Conservation (phyloP, 169 alveolate genomes). For the Plasmodium chabaudi region DNA sequence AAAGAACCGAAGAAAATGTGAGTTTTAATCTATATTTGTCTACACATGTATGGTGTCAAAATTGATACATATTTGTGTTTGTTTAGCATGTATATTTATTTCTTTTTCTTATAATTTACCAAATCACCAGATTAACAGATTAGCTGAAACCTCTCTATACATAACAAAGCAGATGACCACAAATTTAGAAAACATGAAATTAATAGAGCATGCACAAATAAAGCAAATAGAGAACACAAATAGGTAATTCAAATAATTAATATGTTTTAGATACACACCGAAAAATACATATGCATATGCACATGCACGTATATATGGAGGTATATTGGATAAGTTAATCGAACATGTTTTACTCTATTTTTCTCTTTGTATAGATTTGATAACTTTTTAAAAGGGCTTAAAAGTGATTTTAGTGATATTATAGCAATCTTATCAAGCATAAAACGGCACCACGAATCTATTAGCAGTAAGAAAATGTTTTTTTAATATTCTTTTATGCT, state of each 20-base stretch:
- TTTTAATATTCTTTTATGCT: not conserved
- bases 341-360: constrained; percentile 7
- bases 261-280: not conserved
- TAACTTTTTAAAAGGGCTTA: constrained; percentile 54
- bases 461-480: constrained; percentile 48
- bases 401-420: constrained; percentile 57
- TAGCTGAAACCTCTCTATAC: constrained; percentile 56
- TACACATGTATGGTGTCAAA: no score
- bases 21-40: not conserved
- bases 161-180: constrained; percentile 75
- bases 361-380: constrained; percentile 52
- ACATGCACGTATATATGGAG: not conserved
- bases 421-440: constrained; percentile 62
- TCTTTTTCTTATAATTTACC: not conserved
- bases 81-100: not conserved
- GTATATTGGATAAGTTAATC: not conserved
- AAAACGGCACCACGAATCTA: constrained; percentile 67
- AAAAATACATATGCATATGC: not conserved
- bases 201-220: constrained; percentile 72
- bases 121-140: constrained; percentile 41
- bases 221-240: constrained; percentile 76
- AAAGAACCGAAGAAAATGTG: constrained; percentile 84
- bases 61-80: not conserved
- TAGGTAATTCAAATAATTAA: constrained; percentile 33
- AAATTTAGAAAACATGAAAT: constrained; percentile 73